Evolutionary conservation across 495 filamentous ascomycete species (phyloP), one percentile per base, ranked within the genome.

Genomic region (Pyronema domesticum): DNA sequence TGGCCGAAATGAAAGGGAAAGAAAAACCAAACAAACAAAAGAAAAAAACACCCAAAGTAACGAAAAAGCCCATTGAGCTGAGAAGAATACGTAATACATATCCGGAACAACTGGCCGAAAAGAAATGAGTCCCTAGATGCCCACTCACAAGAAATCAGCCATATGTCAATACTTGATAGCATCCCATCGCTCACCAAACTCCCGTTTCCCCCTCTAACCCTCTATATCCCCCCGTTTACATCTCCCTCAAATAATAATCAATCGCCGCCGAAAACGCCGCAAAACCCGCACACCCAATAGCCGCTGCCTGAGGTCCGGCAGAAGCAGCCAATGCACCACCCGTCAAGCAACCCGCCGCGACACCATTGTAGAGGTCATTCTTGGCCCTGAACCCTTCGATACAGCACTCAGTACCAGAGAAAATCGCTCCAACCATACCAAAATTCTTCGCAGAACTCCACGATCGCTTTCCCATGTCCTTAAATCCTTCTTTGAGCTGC

Each of bases 251-350:
- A 69, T 86, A 96, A 40, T 76, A 79, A 75, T 98, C 91, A 69
- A 98, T 95, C 9, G 91, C 91, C 47, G 83, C 80, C 71, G 82
- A 88, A 65, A 98, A 98, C 30, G 88, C 93, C 47, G 91, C 91
- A 67, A 98, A 96, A 6, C 91, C 91, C 4, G 78, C 87, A 69
- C 93, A 96, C 6, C 91, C 91, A 15, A 88, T 69, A 6, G 82
- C 85, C 17, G 85, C 86, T 18, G 91, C 93, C 68, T 93, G 85
- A 3, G 91, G 91, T 3, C 91, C 91, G 3, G 85, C 89, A 65
- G 81, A 82, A 10, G 79, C 76, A 33, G 84, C 89, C 51, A 96
- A 68, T 36, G 85, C 82, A 13, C 87, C 91, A 9, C 91, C 91
- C 6, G 91, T 96, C 17, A 95, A 69, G 68, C 93, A 96, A 0